phyloP scores from a whole-genome alignment of 257 asterid genomes.

The Nicotiana otophora region DNA sequence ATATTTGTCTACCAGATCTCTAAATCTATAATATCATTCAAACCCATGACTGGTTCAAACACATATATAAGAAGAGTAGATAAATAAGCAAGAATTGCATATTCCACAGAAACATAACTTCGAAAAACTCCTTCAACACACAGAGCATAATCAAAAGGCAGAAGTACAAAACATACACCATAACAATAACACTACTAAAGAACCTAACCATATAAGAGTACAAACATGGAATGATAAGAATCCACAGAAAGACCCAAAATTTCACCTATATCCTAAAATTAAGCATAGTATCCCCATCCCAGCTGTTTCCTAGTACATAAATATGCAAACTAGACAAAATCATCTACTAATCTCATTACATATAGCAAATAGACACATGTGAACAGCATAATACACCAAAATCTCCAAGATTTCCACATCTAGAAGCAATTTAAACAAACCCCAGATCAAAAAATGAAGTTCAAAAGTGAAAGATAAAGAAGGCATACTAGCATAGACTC shows the following conservation, averaged over 20 bases:
- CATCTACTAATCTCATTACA: background rate
- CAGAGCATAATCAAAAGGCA: background rate
- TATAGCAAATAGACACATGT: background rate
- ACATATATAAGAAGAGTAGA: background rate
- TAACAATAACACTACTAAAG: background rate
- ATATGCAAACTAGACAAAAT: background rate
- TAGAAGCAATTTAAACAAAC: background rate
- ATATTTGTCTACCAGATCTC: background rate
- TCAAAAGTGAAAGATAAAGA: background rate
- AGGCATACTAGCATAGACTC: slow-evolving; percentile 68
- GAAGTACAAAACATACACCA: background rate
- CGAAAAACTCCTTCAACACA: background rate
- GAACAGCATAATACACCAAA: background rate
- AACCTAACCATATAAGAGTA: background rate
- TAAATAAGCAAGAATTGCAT: background rate
- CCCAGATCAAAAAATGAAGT: background rate
- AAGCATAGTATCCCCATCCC: background rate
- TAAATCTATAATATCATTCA: background rate
- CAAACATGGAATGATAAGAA: background rate
- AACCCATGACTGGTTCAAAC: background rate
- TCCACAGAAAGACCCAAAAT: background rate
- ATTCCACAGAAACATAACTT: background rate
- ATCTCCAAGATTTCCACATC: background rate
- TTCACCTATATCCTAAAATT: background rate
- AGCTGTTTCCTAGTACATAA: background rate